Conservation (phyloP, 352 stramenopile species). For the Globisporangium solare region DNA sequence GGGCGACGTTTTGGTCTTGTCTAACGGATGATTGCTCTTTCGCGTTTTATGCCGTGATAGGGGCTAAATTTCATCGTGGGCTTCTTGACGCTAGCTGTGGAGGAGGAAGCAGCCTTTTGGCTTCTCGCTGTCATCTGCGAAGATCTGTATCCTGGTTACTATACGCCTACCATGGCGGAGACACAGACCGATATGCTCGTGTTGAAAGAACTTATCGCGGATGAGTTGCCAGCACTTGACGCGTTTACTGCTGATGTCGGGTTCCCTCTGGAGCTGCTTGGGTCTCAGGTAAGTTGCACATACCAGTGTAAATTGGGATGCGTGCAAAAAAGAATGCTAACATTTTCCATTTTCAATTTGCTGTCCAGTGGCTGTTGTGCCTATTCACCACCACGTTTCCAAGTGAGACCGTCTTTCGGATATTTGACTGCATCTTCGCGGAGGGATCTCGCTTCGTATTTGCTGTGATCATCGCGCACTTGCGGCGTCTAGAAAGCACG, state of each 20-base stretch:
- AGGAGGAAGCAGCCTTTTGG: slow-evolving; percentile 89
- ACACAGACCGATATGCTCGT: slow-evolving; percentile 89
- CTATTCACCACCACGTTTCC: slow-evolving; percentile 90
- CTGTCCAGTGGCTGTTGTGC: slow-evolving; percentile 83
- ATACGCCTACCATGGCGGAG: slow-evolving; percentile 86
- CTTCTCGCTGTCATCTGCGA: slow-evolving; percentile 85
- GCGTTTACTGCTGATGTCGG: slow-evolving; percentile 73
- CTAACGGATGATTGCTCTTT: neutral
- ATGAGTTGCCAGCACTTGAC: slow-evolving; percentile 71
- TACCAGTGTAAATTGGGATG: slow-evolving; percentile 34
- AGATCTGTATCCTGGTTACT: slow-evolving; percentile 87
- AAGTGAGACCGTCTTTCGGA: slow-evolving; percentile 80
- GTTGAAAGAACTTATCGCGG: slow-evolving; percentile 79
- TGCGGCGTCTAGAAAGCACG: slow-evolving; percentile 49
- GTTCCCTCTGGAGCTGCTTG: slow-evolving; percentile 82
- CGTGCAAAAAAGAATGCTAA: neutral
- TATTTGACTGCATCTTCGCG: slow-evolving; percentile 87
- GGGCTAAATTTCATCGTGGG: slow-evolving; percentile 89
- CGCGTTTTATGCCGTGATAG: slow-evolving; percentile 9
- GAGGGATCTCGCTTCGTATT: slow-evolving; percentile 83
- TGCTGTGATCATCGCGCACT: slow-evolving; percentile 73
- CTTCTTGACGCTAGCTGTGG: slow-evolving; percentile 70
- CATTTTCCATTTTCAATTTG: neutral
- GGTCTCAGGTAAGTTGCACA: slow-evolving; percentile 43
- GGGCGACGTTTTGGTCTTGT: neutral